Evolutionary conservation across 2,329 filamentous ascomycete species (phyloP).

Genomic region (Pseudogymnoascus sp.): DNA sequence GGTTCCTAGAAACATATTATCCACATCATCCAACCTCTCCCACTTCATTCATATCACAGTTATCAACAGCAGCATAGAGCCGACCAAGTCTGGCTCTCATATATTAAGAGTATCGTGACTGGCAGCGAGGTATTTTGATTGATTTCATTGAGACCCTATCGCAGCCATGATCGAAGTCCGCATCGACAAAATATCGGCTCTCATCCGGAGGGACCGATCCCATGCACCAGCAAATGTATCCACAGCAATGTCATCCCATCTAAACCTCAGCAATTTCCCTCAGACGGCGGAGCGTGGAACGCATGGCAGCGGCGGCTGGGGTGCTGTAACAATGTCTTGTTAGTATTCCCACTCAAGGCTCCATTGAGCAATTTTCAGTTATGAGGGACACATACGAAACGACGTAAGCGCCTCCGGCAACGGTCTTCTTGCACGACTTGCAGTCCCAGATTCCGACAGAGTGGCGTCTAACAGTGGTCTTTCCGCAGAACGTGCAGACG

Average conservation of each 20-base stretch:
- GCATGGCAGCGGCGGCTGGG: constrained; percentile 85
- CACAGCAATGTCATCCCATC: constrained; percentile 31
- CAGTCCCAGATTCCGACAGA: constrained; percentile 96
- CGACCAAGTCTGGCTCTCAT: not conserved
- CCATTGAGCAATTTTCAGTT: constrained; percentile 5
- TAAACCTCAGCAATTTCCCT: constrained; percentile 96
- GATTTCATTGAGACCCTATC: constrained; percentile 13
- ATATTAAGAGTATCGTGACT: constrained; percentile 1
- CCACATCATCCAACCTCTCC: not conserved
- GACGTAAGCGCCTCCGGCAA: constrained; percentile 89
- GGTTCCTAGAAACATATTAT: not conserved
- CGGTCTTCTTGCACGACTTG: constrained; percentile 88
- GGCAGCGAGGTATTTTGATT: constrained; percentile 19
- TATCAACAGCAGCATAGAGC: not conserved
- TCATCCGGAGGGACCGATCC: constrained; percentile 24
- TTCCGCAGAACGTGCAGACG: constrained; percentile 97
- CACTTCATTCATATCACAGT: constrained; percentile 4
- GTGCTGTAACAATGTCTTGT: constrained; percentile 49
- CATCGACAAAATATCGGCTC: constrained; percentile 15
- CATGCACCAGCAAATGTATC: constrained; percentile 29
- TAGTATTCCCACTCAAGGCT: not conserved
- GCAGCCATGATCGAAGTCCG: constrained; percentile 23
- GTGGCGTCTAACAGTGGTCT: constrained; percentile 85
- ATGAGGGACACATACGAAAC: constrained; percentile 71
- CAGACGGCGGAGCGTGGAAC: constrained; percentile 94